These are phyloP conservation scores for Drechslera avenae DNA, from an alignment of 2,329 filamentous ascomycete species.

Conservation along the genomic window DNA sequence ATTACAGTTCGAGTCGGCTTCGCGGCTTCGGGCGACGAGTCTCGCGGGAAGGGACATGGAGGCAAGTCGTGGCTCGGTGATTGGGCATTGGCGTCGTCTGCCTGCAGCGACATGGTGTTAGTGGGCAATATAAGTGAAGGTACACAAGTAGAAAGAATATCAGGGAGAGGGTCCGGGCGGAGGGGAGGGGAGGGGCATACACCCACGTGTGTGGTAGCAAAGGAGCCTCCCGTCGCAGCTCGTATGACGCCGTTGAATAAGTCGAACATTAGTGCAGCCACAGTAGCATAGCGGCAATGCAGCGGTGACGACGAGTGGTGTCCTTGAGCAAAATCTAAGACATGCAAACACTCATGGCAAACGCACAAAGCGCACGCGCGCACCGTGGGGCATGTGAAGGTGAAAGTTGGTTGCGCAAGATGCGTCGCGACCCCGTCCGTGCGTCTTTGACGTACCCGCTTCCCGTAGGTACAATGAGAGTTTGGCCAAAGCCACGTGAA, in stretches of 20 bases:
- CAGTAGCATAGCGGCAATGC: conserved; percentile 10
- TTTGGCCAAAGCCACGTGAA: not conserved
- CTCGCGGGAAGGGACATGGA: conserved; percentile 8
- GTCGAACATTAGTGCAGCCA: conserved; percentile 10
- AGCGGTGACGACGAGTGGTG: conserved; percentile 5
- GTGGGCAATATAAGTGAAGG: conserved; percentile 3
- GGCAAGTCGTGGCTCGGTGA: conserved; percentile 8
- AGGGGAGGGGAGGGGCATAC: conserved; percentile 16
- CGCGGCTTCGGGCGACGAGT: conserved; percentile 7
- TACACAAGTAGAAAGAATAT: not conserved
- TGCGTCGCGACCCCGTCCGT: conserved; percentile 13
- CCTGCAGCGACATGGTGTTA: conserved; percentile 29
- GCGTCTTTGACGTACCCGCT: conserved; percentile 7
- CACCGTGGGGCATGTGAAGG: conserved; percentile 22
- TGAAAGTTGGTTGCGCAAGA: conserved; percentile 18
- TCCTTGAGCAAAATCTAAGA: conserved; percentile 1
- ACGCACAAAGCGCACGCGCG: conserved; percentile 15
- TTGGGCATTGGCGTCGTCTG: conserved; percentile 23
- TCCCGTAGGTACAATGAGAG: not conserved
- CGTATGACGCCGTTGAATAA: conserved; percentile 6
- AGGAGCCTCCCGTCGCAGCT: conserved; percentile 10
- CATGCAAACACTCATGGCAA: not conserved
- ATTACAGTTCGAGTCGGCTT: conserved; percentile 1
- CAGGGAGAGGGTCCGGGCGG: not conserved
- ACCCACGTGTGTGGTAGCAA: conserved; percentile 6